Conservation (phyloP, 2,329 filamentous ascomycete species). For the Colletotrichum siamense region DNA sequence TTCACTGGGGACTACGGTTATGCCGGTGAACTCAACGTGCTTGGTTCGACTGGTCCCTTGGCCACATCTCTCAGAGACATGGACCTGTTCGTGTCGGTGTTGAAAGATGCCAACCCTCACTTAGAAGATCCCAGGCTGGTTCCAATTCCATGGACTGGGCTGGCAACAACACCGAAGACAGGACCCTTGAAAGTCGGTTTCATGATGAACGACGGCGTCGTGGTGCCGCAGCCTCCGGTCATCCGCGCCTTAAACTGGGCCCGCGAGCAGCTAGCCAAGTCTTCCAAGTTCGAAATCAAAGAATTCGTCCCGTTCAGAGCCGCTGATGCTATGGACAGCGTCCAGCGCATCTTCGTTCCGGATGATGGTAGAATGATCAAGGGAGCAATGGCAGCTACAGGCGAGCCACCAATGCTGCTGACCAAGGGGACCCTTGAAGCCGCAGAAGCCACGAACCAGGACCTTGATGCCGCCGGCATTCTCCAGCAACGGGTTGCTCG, state of each 20-base stretch:
- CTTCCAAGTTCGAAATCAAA: slow-evolving; percentile 32
- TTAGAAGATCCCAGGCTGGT: slow-evolving; percentile 32
- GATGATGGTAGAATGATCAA: slow-evolving; percentile 41
- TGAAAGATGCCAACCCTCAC: slow-evolving; percentile 29
- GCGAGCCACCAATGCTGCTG: slow-evolving; percentile 50
- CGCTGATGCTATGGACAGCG: slow-evolving; percentile 32
- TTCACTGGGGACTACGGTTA: slow-evolving; percentile 27
- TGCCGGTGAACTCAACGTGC: slow-evolving; percentile 37
- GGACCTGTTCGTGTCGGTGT: slow-evolving; percentile 35
- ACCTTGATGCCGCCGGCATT: slow-evolving; percentile 20
- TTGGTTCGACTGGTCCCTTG: slow-evolving; percentile 39
- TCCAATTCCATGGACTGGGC: slow-evolving; percentile 35
- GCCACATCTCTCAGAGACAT: slow-evolving; percentile 35
- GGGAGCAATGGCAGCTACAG: slow-evolving; percentile 36
- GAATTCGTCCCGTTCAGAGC: slow-evolving; percentile 36
- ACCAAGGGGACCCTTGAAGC: slow-evolving; percentile 44
- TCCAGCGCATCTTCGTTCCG: slow-evolving; percentile 50
- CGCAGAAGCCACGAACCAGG: slow-evolving; percentile 28
- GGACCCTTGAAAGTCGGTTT: slow-evolving; percentile 45
- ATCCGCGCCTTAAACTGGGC: slow-evolving; percentile 40
- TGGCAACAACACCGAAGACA: background rate
- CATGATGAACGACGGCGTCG: slow-evolving; percentile 41
- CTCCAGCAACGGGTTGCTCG: slow-evolving; percentile 29
- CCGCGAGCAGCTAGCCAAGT: slow-evolving; percentile 8
- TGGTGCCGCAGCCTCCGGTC: slow-evolving; percentile 43